phyloP scores from a whole-genome alignment of 2,329 filamentous ascomycete species.

The Orbilia ellipsospora region DNA sequence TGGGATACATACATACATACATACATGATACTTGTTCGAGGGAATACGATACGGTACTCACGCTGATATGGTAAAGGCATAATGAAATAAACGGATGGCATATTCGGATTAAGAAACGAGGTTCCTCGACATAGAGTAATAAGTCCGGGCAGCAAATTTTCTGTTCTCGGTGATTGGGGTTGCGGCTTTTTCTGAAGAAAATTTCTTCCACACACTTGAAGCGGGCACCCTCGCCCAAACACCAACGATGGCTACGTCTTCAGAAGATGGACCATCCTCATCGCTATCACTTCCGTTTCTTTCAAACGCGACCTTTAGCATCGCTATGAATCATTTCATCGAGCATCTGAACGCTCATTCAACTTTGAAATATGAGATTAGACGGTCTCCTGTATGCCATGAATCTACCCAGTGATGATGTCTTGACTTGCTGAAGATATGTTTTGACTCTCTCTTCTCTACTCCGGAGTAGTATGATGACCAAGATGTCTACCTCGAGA shows the following conservation, averaged over 20 bases:
- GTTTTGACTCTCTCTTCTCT: no score
- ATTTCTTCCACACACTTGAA: not conserved
- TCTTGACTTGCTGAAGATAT: no score
- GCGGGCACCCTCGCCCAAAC: not conserved
- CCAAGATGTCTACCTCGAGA: slow-evolving; percentile 42
- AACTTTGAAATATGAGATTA: slow-evolving; percentile 31
- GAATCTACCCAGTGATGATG: not conserved
- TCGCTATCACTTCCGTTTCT: slow-evolving; percentile 29
- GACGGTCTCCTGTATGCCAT: slow-evolving; percentile 33
- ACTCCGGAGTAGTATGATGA: slow-evolving; percentile 24
- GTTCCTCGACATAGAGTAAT: not conserved
- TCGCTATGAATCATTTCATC: slow-evolving; percentile 27
- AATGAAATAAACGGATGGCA: not conserved
- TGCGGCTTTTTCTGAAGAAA: not conserved
- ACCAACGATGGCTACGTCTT: not conserved
- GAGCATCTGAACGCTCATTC: slow-evolving; percentile 27
- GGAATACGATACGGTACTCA: not conserved
- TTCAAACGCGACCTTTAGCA: slow-evolving; percentile 28
- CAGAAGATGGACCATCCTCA: not conserved
- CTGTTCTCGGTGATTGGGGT: not conserved
- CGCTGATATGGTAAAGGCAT: not conserved
- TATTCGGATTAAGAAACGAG: not conserved
- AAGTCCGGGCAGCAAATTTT: not conserved
- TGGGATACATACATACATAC: slow-evolving; percentile 46
- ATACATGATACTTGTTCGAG: not conserved